These are phyloP conservation scores for Salvia splendens DNA, from an alignment of 257 asterid genomes.

Conservation along the genomic window DNA sequence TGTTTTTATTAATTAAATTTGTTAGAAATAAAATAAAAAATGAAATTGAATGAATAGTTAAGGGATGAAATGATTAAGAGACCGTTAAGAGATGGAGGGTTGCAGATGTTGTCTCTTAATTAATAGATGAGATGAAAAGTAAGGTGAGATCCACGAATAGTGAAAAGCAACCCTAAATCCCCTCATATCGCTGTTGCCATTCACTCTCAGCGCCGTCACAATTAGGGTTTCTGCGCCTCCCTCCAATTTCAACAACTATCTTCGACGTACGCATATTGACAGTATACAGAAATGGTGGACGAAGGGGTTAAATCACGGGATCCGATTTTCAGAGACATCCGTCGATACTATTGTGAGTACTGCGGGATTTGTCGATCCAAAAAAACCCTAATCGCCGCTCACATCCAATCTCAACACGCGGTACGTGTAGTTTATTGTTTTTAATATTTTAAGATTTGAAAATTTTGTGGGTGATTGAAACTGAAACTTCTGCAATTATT, in stretches of 20 bases:
- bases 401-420: slow-evolving; percentile 59
- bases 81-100: no score
- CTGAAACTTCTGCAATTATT: not conserved
- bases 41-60: no score
- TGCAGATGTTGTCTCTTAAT: no score
- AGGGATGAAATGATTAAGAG: no score
- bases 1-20: no score
- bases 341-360: slow-evolving; percentile 75
- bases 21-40: no score
- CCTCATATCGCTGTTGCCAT: not conserved
- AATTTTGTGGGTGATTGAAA: not conserved
- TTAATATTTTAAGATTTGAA: not conserved
- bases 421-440: slow-evolving; percentile 30
- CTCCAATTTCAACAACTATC: not conserved
- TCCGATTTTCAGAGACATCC: slow-evolving; percentile 70
- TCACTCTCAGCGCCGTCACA: slow-evolving; percentile 21
- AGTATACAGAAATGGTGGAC: slow-evolving; percentile 20
- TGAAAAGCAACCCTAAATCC: slow-evolving; percentile 12
- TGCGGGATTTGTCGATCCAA: slow-evolving; percentile 93
- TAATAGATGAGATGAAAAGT: no score
- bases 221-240: slow-evolving; percentile 13
- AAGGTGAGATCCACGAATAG: no score
- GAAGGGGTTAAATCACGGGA: slow-evolving; percentile 38
- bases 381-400: slow-evolving; percentile 70
- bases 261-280: no score